Evolutionary conservation across 768 basidiomycete species (phyloP), one percentile per base, ranked within the genome.

Genomic region (Calocera cornea): DNA sequence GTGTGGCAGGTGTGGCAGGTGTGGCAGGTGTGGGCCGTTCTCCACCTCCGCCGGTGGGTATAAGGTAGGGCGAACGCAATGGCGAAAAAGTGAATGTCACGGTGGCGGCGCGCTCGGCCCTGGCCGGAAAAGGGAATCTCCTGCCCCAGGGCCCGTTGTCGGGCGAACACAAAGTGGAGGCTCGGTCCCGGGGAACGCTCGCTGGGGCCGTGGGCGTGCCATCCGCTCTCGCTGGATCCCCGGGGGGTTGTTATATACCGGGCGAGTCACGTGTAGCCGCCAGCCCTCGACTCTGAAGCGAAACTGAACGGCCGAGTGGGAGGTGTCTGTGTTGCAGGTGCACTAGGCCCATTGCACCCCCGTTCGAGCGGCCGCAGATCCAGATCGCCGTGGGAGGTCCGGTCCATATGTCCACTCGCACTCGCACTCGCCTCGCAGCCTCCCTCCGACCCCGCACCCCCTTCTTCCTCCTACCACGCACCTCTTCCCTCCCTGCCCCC

Each of bases 41-140:
- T 60, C 54, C 54, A 60, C 54, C 54, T 60, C 54, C 31, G 44
- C 44, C 40, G n/a, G n/a, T n/a, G n/a, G n/a, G n/a, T n/a, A n/a
- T n/a, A n/a, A n/a, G n/a, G n/a, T n/a, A n/a, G n/a, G n/a, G n/a
- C n/a, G n/a, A n/a, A n/a, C n/a, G n/a, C n/a, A n/a, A n/a, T n/a
- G n/a, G n/a, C n/a, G n/a, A n/a, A n/a, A n/a, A n/a, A 60, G 54
- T 60, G 54, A 29, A 60, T 60, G 54, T 2, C 5, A 33, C 31
- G 22, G 7, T 16, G 10, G 22, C 14, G 49, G 12, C 24, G 12
- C 14, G 14, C 31, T 33, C 27, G 54, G 54, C 2, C 38, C 68
- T 66, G 3, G 34, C 69, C 34, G 63, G 40, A 40, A 16, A 64
- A 34, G 40, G 41, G 44, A 65, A 31, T 22, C n/a, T 34, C 34